Base-by-base conservation (phyloP, 2,329 filamentous ascomycete species). In the Aspergillus nomiae region DNA sequence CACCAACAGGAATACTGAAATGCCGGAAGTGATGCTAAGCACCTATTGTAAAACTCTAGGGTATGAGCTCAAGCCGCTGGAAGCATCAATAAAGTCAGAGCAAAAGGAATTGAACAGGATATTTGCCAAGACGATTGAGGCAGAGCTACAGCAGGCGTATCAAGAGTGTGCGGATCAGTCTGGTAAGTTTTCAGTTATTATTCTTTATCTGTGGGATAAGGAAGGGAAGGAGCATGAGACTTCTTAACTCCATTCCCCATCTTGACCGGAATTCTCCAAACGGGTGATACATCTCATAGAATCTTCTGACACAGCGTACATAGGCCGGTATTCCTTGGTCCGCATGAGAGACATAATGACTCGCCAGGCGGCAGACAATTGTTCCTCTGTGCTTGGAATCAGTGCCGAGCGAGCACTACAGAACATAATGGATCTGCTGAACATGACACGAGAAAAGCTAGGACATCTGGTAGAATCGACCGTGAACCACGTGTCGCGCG, bases 81-180 rank as follows among this genome's bases (percentile, higher is more conserved):
- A 46, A 32, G 11, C 4, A 3, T 3, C 26, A 9, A 30, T 56
- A 11, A 46, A 26, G 6, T 26, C 3, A 9, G 32, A 16, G 16
- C 60, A 62, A 30, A 62, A 36, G 14, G 36, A 56, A 9, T 32
- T 34, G 16, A 62, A 51, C 16, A 28, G 56, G n/a, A 8, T 57
- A n/a, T 56, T 64, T 26, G 10, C 32, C n/a, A 19, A 41, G 6
- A 28, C 14, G 9, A 62, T 64, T 26, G 32, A 51, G 2, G 7
- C 14, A 2, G 10, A 59, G 24, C 28, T 62, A n/a, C 16, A 9
- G 4, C 4, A 11, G 16, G 43, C 51, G 11, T 64, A 62, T 36
- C 4, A 30, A 21, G 36, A 16, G 9, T 62, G 62, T 41, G 62
- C 56, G 5, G 43, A 21, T 3, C 19, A 64, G 24, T 9, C 3